Percentiles rank a stretch among this genome's conserved stretches.
These are phyloP conservation scores for Lactifluus echinatus DNA, from an alignment of 768 basidiomycete genomes.

Conservation along the genomic window DNA sequence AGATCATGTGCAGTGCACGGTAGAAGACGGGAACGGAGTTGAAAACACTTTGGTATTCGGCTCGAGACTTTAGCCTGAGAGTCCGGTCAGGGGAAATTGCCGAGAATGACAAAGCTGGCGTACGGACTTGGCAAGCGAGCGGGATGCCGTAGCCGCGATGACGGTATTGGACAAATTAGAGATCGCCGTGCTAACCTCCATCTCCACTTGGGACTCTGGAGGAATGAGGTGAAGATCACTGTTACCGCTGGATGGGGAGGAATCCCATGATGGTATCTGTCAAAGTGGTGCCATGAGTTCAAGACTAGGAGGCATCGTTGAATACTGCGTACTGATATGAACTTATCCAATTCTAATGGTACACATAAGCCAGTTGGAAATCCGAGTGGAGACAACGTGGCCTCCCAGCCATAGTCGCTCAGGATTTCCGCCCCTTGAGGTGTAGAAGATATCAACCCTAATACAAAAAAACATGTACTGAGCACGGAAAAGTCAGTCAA, in stretches of 20 bases:
- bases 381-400: constrained; percentile 79
- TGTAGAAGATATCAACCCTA: constrained; percentile 88
- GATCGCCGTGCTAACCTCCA: constrained; percentile 81
- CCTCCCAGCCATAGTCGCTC: constrained; percentile 89
- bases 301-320: not conserved
- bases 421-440: constrained; percentile 88
- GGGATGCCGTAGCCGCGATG: constrained; percentile 89
- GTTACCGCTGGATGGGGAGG: constrained; percentile 27
- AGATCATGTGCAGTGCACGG: constrained; percentile 80
- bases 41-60: constrained; percentile 70
- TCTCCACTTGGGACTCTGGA: constrained; percentile 60
- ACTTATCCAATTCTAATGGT: constrained; percentile 73
- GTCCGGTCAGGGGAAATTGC: not conserved
- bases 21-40: constrained; percentile 70
- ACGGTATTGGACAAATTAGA: constrained; percentile 94
- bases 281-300: constrained; percentile 5
- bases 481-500: not conserved
- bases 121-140: constrained; percentile 71
- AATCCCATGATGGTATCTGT: constrained; percentile 67
- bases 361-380: constrained; percentile 86
- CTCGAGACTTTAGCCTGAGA: constrained; percentile 65
- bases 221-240: constrained; percentile 46
- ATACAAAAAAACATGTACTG: constrained; percentile 93
- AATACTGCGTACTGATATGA: constrained; percentile 55
- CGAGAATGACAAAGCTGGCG: not conserved